These are phyloP conservation scores for Tulasnella calospora DNA, from an alignment of 768 basidiomycete genomes.

Conservation along the genomic window DNA sequence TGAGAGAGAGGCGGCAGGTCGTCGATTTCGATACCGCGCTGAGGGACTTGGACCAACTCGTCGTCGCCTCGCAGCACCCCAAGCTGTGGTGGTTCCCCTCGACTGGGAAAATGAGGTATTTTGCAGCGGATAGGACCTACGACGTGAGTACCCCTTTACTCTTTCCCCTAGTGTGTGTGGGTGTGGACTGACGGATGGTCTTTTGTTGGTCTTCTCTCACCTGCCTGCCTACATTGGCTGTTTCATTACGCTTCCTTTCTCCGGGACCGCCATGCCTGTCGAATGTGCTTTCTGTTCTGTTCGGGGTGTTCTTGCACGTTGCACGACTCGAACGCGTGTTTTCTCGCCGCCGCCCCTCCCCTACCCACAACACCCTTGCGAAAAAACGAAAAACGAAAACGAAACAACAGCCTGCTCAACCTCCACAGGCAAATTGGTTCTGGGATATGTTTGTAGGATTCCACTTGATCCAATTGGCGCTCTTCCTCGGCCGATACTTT, in stretches of 20 bases:
- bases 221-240: neutral
- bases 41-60: constrained; percentile 51
- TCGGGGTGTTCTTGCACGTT: neutral
- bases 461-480: constrained; percentile 76
- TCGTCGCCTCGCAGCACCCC: constrained; percentile 74
- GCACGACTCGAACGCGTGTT: neutral
- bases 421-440: constrained; percentile 49
- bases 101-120: constrained; percentile 75
- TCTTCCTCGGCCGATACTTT: constrained; percentile 70
- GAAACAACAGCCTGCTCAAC: constrained; percentile 39
- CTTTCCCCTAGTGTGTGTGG: neutral
- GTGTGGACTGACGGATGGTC: neutral
- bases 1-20: constrained; percentile 66
- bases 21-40: constrained; percentile 61
- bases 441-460: constrained; percentile 68
- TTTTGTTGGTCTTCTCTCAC: constrained; percentile 8
- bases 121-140: constrained; percentile 24
- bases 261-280: neutral
- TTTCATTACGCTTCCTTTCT: neutral
- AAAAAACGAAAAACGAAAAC: neutral
- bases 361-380: constrained; percentile 13
- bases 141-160: constrained; percentile 7
- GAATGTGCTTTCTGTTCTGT: too few species aligned
- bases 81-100: constrained; percentile 92
- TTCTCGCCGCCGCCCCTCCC: neutral